These are phyloP conservation scores for Phytophthora colocasiae DNA, from an alignment of 352 stramenopile genomes.

Conservation along the genomic window DNA sequence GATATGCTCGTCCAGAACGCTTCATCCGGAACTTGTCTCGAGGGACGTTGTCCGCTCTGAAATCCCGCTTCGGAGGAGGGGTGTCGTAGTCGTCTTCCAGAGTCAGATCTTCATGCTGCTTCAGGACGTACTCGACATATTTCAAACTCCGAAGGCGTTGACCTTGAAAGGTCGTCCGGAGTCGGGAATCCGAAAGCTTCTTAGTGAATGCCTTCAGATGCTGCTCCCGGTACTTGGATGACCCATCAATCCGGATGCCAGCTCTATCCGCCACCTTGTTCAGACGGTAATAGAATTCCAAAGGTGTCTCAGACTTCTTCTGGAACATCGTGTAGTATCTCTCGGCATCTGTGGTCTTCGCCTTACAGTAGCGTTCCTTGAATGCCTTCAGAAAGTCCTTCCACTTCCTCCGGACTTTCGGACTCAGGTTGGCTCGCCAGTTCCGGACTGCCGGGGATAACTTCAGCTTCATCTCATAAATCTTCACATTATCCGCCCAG, in stretches of 20 bases:
- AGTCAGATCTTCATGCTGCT: background rate
- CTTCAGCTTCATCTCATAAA: conserved; percentile 1
- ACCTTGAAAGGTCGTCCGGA: no score
- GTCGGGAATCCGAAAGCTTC: no score
- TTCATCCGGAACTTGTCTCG: no score
- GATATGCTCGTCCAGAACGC: no score
- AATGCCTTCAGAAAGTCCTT: background rate
- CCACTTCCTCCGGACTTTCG: background rate
- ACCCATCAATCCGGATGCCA: no score
- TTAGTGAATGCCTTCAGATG: no score
- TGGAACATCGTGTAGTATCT: no score
- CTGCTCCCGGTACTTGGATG: no score
- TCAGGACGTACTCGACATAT: no score
- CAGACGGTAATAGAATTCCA: no score
- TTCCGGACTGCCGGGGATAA: background rate
- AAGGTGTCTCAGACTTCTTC: no score
- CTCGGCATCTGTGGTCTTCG: background rate
- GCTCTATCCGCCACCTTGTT: background rate
- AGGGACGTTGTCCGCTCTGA: background rate
- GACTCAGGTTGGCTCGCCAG: background rate
- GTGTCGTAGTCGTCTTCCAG: background rate
- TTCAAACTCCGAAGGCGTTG: no score
- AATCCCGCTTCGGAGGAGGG: background rate
- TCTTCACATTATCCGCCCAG: background rate
- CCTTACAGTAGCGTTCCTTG: background rate